A percentile compares a stretch with the other conserved stretches of the same genome.
Evolutionary conservation across 129 eudicot genomes (phyloP).

Genomic region (Artemisia annua): DNA sequence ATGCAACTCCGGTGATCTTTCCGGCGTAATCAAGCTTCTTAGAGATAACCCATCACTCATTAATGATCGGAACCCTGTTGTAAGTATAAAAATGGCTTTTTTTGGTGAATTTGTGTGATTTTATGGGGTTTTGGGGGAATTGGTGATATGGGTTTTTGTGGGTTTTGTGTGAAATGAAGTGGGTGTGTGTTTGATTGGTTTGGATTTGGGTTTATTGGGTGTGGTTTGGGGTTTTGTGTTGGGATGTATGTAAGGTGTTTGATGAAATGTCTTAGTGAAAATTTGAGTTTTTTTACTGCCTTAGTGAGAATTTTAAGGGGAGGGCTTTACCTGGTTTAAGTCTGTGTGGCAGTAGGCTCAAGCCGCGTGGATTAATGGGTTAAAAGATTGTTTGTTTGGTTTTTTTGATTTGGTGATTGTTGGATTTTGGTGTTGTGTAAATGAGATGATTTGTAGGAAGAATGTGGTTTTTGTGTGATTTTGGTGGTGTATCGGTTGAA

Average conservation of each 20-base stretch:
- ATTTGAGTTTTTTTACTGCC: not conserved
- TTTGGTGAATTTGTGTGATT: no score
- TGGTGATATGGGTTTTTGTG: not conserved
- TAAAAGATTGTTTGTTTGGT: no score
- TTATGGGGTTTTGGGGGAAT: no score
- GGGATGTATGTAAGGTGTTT: not conserved
- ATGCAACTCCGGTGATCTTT: conserved; percentile 85
- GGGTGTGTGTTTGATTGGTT: not conserved
- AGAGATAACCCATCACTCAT: conserved; percentile 70
- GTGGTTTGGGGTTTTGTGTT: not conserved
- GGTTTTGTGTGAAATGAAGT: not conserved
- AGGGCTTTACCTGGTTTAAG: no score
- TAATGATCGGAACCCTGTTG: conserved; percentile 94
- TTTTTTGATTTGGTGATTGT: no score
- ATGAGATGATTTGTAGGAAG: no score
- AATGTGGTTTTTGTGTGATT: no score
- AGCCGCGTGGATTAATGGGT: no score
- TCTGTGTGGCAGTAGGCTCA: no score
- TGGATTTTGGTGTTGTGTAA: no score
- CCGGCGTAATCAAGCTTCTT: conserved; percentile 56
- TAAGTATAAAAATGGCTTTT: conserved; percentile 29
- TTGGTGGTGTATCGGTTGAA: no score
- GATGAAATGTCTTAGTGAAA: not conserved
- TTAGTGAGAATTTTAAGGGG: no score
- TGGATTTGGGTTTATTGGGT: not conserved